Conservation (phyloP, 345 rosid genomes). For the Eucalyptus decipiens region DNA sequence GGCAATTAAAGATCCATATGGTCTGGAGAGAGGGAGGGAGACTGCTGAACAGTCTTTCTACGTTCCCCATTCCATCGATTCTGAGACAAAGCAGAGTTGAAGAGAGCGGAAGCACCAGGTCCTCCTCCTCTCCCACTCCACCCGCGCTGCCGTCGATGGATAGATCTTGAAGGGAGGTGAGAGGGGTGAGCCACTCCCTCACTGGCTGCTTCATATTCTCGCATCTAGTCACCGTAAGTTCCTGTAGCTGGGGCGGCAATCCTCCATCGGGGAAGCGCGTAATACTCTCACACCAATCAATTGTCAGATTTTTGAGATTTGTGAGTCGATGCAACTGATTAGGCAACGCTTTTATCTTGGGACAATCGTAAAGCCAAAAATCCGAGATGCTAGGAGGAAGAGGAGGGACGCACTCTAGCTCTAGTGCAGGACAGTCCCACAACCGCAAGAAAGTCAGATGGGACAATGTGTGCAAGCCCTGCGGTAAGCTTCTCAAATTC, state of each 20-base stretch:
- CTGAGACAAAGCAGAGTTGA: fast-evolving
- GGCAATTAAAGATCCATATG: fast-evolving
- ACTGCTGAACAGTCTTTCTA: too few relatives aligned
- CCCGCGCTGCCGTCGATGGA: fast-evolving
- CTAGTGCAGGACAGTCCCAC: fast-evolving
- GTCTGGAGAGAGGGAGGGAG: fast-evolving
- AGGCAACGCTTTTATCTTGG: neutral
- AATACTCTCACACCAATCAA: fast-evolving
- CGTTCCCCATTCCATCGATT: fast-evolving
- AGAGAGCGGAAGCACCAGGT: neutral
- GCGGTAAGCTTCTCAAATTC: neutral
- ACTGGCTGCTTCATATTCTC: neutral
- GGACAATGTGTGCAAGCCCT: fast-evolving
- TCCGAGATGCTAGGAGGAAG: fast-evolving
- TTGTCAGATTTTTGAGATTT: fast-evolving
- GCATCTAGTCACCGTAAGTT: fast-evolving
- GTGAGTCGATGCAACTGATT: neutral
- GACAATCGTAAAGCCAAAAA: fast-evolving
- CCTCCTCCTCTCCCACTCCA: neutral
- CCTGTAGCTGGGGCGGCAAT: fast-evolving
- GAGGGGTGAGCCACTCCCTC: neutral
- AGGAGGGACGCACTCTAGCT: neutral
- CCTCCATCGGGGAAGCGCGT: neutral
- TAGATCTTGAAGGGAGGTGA: fast-evolving
- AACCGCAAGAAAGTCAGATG: fast-evolving